Evolutionary conservation across 352 stramenopile species (phyloP).

Genomic region (Globisporangium recalcitrans): DNA sequence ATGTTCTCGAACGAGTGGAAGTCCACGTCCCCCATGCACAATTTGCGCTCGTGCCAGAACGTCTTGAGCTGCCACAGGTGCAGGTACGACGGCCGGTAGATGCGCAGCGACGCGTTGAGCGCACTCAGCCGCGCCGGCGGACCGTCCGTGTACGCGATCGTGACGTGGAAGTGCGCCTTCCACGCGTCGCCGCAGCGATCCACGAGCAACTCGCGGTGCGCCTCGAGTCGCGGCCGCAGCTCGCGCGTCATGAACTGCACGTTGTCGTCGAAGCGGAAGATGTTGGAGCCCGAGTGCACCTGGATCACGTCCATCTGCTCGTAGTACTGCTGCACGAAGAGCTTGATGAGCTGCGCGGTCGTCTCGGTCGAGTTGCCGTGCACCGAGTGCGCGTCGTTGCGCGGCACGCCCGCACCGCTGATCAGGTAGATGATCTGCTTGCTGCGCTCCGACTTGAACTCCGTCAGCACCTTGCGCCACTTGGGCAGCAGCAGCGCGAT

Average conservation of each 20-base stretch:
- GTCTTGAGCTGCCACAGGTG: conserved; percentile 99
- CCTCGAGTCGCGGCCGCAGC: conserved; percentile 91
- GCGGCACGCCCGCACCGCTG: conserved; percentile 92
- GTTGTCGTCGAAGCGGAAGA: conserved; percentile 96
- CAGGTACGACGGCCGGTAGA: conserved; percentile 94
- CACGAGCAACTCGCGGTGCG: conserved; percentile 92
- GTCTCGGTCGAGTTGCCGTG: conserved; percentile 95
- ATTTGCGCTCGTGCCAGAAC: conserved; percentile 96
- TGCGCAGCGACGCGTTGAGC: conserved; percentile 93
- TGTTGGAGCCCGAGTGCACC: conserved; percentile 95
- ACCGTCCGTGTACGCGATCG: conserved; percentile 96
- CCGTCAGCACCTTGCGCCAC: conserved; percentile 81
- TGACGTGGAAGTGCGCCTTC: conserved; percentile 93
- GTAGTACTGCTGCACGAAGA: conserved; percentile 92
- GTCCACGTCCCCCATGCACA: conserved; percentile 95
- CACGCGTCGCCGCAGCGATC: conserved; percentile 88
- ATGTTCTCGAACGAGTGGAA: conserved; percentile 97
- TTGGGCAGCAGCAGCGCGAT: conserved; percentile 92
- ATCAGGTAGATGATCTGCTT: conserved; percentile 95
- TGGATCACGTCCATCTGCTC: conserved; percentile 91
- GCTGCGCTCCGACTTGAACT: conserved; percentile 76
- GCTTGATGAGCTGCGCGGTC: conserved; percentile 89
- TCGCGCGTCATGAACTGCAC: conserved; percentile 96
- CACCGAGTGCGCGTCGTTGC: conserved; percentile 89
- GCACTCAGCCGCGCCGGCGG: conserved; percentile 93